Conservation (phyloP, 768 basidiomycete species). For the Lentinula sp. region DNA sequence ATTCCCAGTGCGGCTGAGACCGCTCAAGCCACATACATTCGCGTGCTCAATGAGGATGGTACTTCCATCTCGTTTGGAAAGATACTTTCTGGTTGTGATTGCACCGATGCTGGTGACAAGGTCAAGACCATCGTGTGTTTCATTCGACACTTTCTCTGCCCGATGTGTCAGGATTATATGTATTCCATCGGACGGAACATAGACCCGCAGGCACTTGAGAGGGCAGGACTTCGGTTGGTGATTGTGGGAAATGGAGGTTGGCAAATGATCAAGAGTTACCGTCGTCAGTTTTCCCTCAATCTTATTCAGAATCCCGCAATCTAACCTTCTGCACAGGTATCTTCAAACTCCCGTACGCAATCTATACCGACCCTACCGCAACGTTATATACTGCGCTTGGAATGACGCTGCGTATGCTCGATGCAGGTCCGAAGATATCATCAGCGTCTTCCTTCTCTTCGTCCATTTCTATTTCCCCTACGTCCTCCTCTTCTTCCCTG, state of each 20-base stretch:
- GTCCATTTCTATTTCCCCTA: neutral
- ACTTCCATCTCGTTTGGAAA: slow-evolving; percentile 48
- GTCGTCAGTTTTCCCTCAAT: slow-evolving; percentile 13
- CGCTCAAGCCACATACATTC: slow-evolving; percentile 33
- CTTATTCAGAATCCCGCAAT: neutral
- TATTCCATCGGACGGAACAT: slow-evolving; percentile 48
- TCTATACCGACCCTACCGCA: slow-evolving; percentile 62
- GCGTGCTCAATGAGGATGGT: slow-evolving; percentile 51
- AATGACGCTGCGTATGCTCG: slow-evolving; percentile 31
- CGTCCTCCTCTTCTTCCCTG: neutral
- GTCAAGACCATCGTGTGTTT: slow-evolving; percentile 55
- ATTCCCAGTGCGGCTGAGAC: slow-evolving; percentile 11
- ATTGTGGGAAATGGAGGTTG: slow-evolving; percentile 63
- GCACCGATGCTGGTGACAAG: neutral
- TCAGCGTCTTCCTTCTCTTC: neutral
- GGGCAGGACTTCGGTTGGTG: slow-evolving; percentile 47
- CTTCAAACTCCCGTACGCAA: slow-evolving; percentile 52
- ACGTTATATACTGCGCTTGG: slow-evolving; percentile 55
- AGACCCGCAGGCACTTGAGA: slow-evolving; percentile 38
- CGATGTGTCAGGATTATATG: slow-evolving; percentile 67
- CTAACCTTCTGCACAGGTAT: slow-evolving; percentile 32
- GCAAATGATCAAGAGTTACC: slow-evolving; percentile 59
- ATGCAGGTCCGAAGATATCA: slow-evolving; percentile 22
- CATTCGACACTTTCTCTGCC: slow-evolving; percentile 67
- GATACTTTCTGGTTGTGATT: slow-evolving; percentile 19